Evolutionary conservation across 1,284 basidiomycete species (phyloP), one percentile per base, ranked within the genome.

Genomic region (Fomitopsis betulina): DNA sequence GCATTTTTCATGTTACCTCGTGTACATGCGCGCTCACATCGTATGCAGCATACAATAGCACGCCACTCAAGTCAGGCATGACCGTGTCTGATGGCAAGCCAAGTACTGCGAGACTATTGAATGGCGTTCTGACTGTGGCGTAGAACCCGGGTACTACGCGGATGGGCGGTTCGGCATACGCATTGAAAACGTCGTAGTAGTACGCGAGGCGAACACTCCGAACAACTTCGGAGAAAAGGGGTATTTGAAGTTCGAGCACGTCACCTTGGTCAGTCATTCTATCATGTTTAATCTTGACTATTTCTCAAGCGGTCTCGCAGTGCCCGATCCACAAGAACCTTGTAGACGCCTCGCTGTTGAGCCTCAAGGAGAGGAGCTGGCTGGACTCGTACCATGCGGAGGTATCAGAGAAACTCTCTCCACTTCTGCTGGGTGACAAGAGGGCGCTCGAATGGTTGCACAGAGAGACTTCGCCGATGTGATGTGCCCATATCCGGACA

Each of bases 111-210:
- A 38, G 15, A 23, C 33, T 21, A 10, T 52, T 12, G 50, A 10
- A 39, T 5, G 53, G 2, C n/a, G 10, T 33, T 47, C 58, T 19
- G 32, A 53, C 30, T 58, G 23, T n/a, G 38, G 9, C 30, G 10
- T 61, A 84, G 86, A 99, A 68, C 96, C 96, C 0, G 96, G 94
- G 2, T 99, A 93, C 73, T 97, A 98, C 72, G 86, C 86, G 17
- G 95, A 98, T 66, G 96, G 95, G 5, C 78, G 83, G 59, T 99
- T 90, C 70, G 96, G 96, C 3, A 94, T 98, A 64, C 87, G 96
- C 2, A 95, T 97, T 66, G 96, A 99, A 75, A 94, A 86, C 70
- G 81, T 96, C 43, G 85, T 95, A 17, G 77, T 94, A 30, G 88
- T 96, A 8, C 80, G 82, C 59, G 81, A 87, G 39, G 86, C 76